Evolutionary conservation across 495 filamentous ascomycete genomes (phyloP), one percentile per base, ranked within the genome.

Genomic region (Friedmanniomyces simplex): DNA sequence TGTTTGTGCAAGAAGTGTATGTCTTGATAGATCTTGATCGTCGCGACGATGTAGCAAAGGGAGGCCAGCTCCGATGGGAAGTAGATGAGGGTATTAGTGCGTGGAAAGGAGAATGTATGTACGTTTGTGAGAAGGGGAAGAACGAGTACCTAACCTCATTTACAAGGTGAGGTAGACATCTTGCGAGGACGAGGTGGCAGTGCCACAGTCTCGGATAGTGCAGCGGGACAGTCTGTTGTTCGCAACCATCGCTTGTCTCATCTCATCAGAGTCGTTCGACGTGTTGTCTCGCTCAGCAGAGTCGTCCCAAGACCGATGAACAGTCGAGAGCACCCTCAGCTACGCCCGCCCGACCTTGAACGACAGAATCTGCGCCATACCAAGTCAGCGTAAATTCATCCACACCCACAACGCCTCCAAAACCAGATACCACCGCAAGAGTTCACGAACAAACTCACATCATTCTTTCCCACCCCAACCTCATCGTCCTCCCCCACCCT

Each of bases 401-500:
- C 25, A 37, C 7, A 26, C 46, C 34, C 20, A 1, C 58, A 56
- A 10, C 13, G 25, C 25, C 52, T n/a, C 14, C 14, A 26, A n/a
- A 14, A 45, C 24, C 14, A 30, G n/a, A 12, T 10, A 37, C 47
- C 26, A 18, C 32, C 32, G 12, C 30, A 16, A 37, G 13, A 11
- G 11, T 14, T 20, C 49, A 43, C 14, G 21, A 49, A 24, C 30
- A 22, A 24, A 83, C 90, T 78, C 68, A 96, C 90, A 81, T 98
- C 93, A 66, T 95, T 86, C 75, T 95, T 95, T 54, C 93, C 93
- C 21, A 89, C 83, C 50, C 75, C 77, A 16, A 98, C 89, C 39
- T 89, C 68, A 59, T 95, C 89, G 59, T 95, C 91, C 69, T 97
- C 93, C 8, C 85, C 81, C 4, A 96, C 88, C 42, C 93, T 81